These are phyloP conservation scores for Wickerhamiella bombiphila DNA, from an alignment of 805 yeast genomes.

Conservation along the genomic window DNA sequence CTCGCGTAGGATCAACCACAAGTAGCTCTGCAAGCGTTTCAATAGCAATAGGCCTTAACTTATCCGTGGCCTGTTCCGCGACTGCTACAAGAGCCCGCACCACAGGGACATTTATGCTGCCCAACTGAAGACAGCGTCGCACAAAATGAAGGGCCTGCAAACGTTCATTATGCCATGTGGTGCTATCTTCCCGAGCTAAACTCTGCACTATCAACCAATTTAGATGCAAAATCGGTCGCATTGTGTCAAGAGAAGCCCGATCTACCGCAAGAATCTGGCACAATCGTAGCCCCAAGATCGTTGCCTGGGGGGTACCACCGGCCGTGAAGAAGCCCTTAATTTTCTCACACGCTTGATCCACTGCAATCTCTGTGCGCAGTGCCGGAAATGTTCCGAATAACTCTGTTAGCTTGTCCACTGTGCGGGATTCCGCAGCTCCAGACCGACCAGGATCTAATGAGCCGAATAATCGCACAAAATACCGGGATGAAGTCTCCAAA, in stretches of 20 bases:
- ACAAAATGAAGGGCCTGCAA: conserved; percentile 64
- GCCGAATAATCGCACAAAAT: conserved; percentile 6
- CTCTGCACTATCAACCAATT: conserved; percentile 53
- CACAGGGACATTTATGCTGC: conserved; percentile 41
- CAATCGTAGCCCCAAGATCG: conserved; percentile 62
- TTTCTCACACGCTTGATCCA: conserved; percentile 25
- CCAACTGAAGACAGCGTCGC: conserved; percentile 43
- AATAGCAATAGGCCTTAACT: conserved; percentile 33
- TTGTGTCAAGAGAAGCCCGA: conserved; percentile 36
- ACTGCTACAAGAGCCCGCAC: conserved; percentile 51
- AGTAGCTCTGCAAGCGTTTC: conserved; percentile 42
- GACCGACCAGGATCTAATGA: conserved; percentile 6
- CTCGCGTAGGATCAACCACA: conserved; percentile 30
- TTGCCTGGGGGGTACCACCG: conserved; percentile 28
- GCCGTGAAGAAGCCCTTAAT: conserved; percentile 49
- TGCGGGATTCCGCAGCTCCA: background rate
- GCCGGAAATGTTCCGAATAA: conserved; percentile 9
- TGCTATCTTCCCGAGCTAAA: conserved; percentile 41
- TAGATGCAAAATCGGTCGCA: conserved; percentile 37
- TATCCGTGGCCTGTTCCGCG: conserved; percentile 41
- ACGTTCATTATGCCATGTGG: conserved; percentile 39
- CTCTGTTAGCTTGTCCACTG: conserved; percentile 9
- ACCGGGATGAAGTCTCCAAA: conserved; percentile 14
- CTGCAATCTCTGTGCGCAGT: conserved; percentile 11
- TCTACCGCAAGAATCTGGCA: conserved; percentile 50